phyloP scores from a whole-genome alignment of 305 asterid genomes.

The Fraxinus sp. region DNA sequence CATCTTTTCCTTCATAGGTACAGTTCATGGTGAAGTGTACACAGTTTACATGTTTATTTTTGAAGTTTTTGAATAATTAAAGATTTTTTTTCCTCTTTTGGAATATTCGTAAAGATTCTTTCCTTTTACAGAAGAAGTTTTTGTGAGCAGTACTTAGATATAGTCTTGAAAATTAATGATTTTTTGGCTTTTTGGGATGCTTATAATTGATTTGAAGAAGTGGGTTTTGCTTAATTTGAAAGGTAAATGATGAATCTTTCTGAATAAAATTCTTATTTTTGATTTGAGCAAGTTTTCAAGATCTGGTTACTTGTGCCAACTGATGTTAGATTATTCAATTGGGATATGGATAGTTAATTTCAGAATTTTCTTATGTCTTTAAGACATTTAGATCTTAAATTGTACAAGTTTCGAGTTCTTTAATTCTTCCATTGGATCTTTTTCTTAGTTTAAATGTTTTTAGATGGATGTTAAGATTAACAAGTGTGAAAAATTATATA shows the following conservation, averaged over 20 bases:
- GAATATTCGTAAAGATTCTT: conserved; percentile 22
- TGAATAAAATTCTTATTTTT: conserved; percentile 23
- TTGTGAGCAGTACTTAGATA: conserved; percentile 14
- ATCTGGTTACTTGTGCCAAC: conserved; percentile 42
- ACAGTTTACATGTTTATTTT: conserved; percentile 8
- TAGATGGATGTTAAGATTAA: conserved; percentile 19
- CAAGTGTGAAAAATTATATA: conserved; percentile 10
- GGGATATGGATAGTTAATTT: background rate
- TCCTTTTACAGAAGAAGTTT: background rate
- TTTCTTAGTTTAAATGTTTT: conserved; percentile 8
- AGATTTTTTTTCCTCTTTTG: conserved; percentile 18
- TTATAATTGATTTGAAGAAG: conserved; percentile 11
- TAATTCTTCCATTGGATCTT: conserved; percentile 5
- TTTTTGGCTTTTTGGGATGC: conserved; percentile 1
- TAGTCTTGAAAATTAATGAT: conserved; percentile 17
- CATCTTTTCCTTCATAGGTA: conserved; percentile 13
- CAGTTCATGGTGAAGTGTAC: conserved; percentile 20
- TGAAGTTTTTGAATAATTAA: conserved; percentile 6
- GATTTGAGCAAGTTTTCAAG: conserved; percentile 51
- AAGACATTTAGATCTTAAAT: conserved; percentile 43
- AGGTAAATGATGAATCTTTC: conserved; percentile 29
- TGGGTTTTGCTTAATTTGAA: conserved; percentile 26
- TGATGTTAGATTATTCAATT: conserved; percentile 21
- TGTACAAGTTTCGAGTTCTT: conserved; percentile 29
- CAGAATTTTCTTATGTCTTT: conserved; percentile 6